Evolutionary conservation across 2,329 filamentous ascomycete genomes (phyloP).

Genomic region (Sporothrix protearum): DNA sequence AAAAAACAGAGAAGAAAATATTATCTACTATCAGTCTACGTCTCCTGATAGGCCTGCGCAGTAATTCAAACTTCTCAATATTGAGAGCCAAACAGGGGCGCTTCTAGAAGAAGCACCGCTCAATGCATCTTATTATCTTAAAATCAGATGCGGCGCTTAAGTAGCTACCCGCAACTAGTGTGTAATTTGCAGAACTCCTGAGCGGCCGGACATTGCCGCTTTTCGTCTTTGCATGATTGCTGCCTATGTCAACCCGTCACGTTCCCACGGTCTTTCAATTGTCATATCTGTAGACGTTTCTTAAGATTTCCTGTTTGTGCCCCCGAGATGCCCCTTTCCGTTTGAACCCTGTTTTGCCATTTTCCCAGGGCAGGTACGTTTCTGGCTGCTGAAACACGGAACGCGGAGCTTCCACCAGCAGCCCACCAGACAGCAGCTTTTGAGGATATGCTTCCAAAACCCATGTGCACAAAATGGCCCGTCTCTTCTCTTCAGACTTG

Average conservation of each 20-base stretch:
- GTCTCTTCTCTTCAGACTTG: neutral
- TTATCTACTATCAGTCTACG: no score
- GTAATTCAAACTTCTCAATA: no score
- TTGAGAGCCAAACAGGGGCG: neutral
- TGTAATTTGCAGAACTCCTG: neutral
- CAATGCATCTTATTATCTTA: neutral
- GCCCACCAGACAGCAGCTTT: slow-evolving; percentile 15
- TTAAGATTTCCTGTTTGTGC: no score
- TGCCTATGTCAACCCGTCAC: neutral
- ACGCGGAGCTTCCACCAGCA: slow-evolving; percentile 18
- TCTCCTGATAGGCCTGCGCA: no score
- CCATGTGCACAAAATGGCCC: neutral
- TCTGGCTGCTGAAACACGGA: slow-evolving; percentile 21
- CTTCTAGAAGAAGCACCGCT: neutral
- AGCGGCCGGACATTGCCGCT: neutral
- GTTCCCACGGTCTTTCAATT: neutral
- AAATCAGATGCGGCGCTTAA: slow-evolving; percentile 14
- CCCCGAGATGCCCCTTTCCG: neutral
- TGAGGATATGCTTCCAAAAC: neutral
- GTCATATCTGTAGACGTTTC: neutral
- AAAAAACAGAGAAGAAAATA: neutral
- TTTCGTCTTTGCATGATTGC: neutral
- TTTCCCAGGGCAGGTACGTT: slow-evolving; percentile 9
- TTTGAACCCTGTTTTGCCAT: slow-evolving; percentile 18
- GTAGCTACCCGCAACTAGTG: neutral